phyloP scores from a whole-genome alignment of 2,329 filamentous ascomycete genomes.

The Tolypocladium nubicola region DNA sequence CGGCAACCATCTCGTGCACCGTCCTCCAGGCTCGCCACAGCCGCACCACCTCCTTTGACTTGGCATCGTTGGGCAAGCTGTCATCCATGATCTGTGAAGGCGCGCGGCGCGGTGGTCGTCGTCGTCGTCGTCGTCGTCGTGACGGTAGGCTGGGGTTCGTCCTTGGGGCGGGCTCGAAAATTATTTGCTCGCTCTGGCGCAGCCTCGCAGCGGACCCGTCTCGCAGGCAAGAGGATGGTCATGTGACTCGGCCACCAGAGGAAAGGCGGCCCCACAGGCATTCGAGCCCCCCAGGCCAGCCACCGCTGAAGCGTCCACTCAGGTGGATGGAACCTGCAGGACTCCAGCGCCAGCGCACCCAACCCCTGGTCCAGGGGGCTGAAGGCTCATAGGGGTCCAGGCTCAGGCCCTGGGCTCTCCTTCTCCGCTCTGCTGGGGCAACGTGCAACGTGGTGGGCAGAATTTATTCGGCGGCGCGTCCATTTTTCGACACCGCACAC shows the following conservation, averaged over 20 bases:
- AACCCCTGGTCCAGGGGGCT: too few species aligned
- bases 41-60: conserved; percentile 47
- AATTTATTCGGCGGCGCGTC: neutral
- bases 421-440: neutral
- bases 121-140: neutral
- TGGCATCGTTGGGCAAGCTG: conserved; percentile 35
- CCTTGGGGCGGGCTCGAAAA: conserved; percentile 4
- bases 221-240: neutral
- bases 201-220: neutral
- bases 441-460: neutral
- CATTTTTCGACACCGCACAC: conserved; percentile 2
- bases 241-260: conserved; percentile 3
- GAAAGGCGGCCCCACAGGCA: neutral
- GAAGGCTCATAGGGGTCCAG: neutral
- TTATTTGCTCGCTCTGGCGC: conserved; percentile 6
- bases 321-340: neutral
- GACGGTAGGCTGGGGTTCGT: neutral
- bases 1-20: conserved; percentile 86
- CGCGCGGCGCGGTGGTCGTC: neutral
- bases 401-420: too few species aligned
- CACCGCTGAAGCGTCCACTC: too few species aligned
- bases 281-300: too few species aligned
- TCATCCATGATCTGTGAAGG: conserved; percentile 21
- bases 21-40: conserved; percentile 94
- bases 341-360: neutral